phyloP scores from a whole-genome alignment of 2,329 filamentous ascomycete genomes.

The Eutypella sp. region DNA sequence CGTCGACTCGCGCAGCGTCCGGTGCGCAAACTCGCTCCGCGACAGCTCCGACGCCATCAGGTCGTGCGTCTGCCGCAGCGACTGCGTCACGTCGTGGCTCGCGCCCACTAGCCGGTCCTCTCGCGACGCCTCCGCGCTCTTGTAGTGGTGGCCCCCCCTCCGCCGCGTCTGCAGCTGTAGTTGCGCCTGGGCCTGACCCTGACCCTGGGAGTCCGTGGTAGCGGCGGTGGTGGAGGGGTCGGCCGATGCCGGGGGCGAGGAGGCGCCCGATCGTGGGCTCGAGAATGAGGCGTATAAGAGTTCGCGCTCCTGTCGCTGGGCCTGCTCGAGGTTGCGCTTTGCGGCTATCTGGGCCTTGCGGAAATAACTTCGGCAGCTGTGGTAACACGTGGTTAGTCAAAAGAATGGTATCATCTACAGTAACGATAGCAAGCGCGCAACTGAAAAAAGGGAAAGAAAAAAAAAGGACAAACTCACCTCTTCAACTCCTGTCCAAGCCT shows the following conservation, averaged over 20 bases:
- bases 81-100: slow-evolving; percentile 76
- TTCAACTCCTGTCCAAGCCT: slow-evolving; percentile 67
- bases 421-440: no score
- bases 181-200: slow-evolving; percentile 15
- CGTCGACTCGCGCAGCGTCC: slow-evolving; percentile 80
- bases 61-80: slow-evolving; percentile 78
- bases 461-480: slow-evolving; percentile 41
- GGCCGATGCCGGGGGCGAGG: no score
- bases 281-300: slow-evolving; percentile 65
- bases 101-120: slow-evolving; percentile 70
- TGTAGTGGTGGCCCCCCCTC: slow-evolving; percentile 29
- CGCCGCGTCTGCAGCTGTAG: slow-evolving; percentile 23
- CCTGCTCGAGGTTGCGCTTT: slow-evolving; percentile 67
- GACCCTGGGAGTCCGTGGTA: no score
- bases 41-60: slow-evolving; percentile 81
- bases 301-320: slow-evolving; percentile 72
- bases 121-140: slow-evolving; percentile 32
- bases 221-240: no score
- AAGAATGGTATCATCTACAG: no score
- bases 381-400: slow-evolving; percentile 11
- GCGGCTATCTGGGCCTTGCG: slow-evolving; percentile 77
- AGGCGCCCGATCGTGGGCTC: slow-evolving; percentile 33
- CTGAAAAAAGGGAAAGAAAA: background rate
- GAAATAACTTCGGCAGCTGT: slow-evolving; percentile 60
- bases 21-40: slow-evolving; percentile 82